Evolutionary conservation across 2,329 filamentous ascomycete genomes (phyloP).

Genomic region (Venturiaceae sp.): DNA sequence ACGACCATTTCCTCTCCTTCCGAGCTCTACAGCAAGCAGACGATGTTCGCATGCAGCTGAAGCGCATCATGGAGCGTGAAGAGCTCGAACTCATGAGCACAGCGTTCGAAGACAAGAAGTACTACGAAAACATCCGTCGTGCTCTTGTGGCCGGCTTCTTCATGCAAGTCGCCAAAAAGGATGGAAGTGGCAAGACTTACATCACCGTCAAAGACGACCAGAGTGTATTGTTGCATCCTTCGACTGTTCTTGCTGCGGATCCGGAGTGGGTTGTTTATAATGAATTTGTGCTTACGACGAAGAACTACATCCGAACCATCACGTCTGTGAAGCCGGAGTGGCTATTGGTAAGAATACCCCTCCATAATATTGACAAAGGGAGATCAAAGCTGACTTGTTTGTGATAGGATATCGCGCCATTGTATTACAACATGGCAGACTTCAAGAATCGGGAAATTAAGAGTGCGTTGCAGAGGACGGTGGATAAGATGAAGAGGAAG

Average conservation of each 20-base stretch:
- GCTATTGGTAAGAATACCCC: slow-evolving; percentile 59
- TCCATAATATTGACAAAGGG: neutral
- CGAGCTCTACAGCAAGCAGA: slow-evolving; percentile 86
- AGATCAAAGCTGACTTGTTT: slow-evolving; percentile 9
- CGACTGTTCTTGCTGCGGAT: slow-evolving; percentile 78
- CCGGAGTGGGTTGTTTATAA: slow-evolving; percentile 98
- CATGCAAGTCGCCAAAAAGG: slow-evolving; percentile 98
- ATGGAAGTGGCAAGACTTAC: slow-evolving; percentile 81
- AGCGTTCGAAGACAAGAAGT: slow-evolving; percentile 88
- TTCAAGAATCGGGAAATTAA: slow-evolving; percentile 85
- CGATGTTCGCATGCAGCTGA: slow-evolving; percentile 83
- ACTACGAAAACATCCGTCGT: slow-evolving; percentile 93
- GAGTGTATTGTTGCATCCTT: slow-evolving; percentile 84
- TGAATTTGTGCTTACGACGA: slow-evolving; percentile 94
- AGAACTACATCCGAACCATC: slow-evolving; percentile 95
- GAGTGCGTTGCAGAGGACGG: slow-evolving; percentile 46
- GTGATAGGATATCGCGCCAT: slow-evolving; percentile 76
- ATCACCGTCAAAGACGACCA: slow-evolving; percentile 96
- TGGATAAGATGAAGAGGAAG: slow-evolving; percentile 45
- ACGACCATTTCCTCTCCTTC: slow-evolving; percentile 89
- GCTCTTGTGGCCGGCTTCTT: slow-evolving; percentile 94
- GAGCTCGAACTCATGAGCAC: slow-evolving; percentile 81
- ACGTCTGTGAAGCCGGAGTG: slow-evolving; percentile 90
- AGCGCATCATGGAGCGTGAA: slow-evolving; percentile 92
- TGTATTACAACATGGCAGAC: slow-evolving; percentile 76